Base-by-base conservation (phyloP, 139 green algal species). In the Chlamydomonas sp. region DNA sequence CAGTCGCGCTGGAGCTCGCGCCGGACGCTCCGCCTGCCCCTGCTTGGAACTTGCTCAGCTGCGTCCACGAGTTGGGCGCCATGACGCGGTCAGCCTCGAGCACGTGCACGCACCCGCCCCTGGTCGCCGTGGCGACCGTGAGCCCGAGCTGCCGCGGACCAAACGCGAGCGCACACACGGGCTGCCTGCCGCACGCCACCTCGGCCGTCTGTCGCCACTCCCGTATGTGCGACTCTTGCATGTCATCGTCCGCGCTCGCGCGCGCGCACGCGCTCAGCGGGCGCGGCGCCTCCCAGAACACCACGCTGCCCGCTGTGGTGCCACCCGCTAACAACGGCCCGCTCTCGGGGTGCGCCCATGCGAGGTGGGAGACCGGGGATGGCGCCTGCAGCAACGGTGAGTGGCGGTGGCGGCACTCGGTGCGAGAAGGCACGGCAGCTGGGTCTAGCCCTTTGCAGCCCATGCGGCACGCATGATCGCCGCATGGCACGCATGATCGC, bases 141-240 rank as follows among this genome's bases (percentile, higher is more conserved):
- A 83, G 71, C 3, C 80, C 80, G 29, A 71, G 35, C 58, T 85
- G 80, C 1, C 68, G 62, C 1, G 80, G 80, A 3, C 70, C 80
- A 58, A 85, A 85, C 8, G 30, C 57, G 2, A 85, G 10, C 22
- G 4, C 24, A 35, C 71, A 6, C 22, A 81, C 66, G 62, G 75
- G 58, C 61, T 72, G 6, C 34, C 20, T 48, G 66, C 30, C 6
- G 65, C 34, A 33, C 70, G 31, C 24, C 6, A 80, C 62, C 6
- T 70, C 57, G 20, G 48, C 64, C 3, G 58, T 57, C 29, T 54
- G 54, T 31, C 69, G 48, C 68, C 68, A 74, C 28, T 74, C 68
- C 37, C n/a, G 54, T 8, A 30, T 26, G 5, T 74, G 57, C 36
- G 57, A 28, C 3, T 48, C 66, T 36, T 36, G 8, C 13, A 37